These are phyloP conservation scores for Trypanosoma mega DNA, from an alignment of 208 protist species.

Conservation along the genomic window DNA sequence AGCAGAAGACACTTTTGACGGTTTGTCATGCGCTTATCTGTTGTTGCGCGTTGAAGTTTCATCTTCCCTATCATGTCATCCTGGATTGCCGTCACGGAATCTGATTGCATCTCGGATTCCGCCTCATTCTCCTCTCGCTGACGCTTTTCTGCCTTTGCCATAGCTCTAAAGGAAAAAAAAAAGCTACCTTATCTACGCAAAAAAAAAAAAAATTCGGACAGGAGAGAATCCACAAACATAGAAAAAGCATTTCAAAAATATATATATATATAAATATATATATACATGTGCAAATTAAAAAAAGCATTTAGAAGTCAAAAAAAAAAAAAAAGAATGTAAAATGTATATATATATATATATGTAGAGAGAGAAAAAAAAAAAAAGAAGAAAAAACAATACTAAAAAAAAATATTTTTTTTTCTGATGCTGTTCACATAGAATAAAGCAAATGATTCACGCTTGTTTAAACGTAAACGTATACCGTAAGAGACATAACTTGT, in stretches of 20 bases:
- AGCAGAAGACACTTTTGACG: conserved; percentile 94
- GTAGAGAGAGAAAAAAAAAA: conserved; percentile 9
- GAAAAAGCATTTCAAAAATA: too few relatives aligned
- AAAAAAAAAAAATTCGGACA: not conserved
- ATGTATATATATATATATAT: conserved; percentile 6
- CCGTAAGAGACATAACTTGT: too few relatives aligned
- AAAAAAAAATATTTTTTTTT: conserved; percentile 4
- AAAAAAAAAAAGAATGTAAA: too few relatives aligned
- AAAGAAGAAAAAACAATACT: conserved; percentile 5
- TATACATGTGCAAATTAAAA: too few relatives aligned
- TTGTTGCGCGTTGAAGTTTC: conserved; percentile 44
- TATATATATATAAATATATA: too few relatives aligned
- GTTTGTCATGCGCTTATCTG: conserved; percentile 87
- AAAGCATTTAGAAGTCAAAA: conserved; percentile 10
- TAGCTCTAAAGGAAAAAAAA: not conserved
- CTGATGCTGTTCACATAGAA: too few relatives aligned
- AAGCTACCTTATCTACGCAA: not conserved
- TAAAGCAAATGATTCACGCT: too few relatives aligned
- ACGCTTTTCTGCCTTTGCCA: conserved; percentile 22
- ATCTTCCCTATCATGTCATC: conserved; percentile 64
- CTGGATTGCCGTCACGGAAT: conserved; percentile 18
- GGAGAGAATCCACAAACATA: too few relatives aligned
- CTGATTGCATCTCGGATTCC: not conserved
- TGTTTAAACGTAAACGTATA: too few relatives aligned
- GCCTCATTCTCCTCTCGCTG: conserved; percentile 11